These are phyloP conservation scores for Ophiostoma pallidulum DNA, from an alignment of 2,329 filamentous ascomycete genomes.

Conservation along the genomic window DNA sequence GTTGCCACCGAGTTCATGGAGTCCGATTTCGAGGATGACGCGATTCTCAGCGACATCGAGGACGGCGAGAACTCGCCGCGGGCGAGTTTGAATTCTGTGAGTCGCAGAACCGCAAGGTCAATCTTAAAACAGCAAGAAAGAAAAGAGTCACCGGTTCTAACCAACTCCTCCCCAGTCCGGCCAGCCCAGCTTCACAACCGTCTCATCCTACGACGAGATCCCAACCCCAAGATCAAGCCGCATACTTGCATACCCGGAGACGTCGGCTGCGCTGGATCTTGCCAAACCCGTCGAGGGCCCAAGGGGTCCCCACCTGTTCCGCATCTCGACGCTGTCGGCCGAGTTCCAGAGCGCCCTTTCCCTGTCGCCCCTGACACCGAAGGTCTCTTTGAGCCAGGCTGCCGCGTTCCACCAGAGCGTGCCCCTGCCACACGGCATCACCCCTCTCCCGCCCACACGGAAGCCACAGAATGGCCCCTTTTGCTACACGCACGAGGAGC, in stretches of 20 bases:
- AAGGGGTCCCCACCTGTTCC: conserved; percentile 77
- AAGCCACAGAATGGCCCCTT: conserved; percentile 37
- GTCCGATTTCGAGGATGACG: conserved; percentile 63
- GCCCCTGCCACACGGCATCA: conserved; percentile 28
- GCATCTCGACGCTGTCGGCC: conserved; percentile 54
- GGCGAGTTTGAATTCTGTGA: conserved; percentile 61
- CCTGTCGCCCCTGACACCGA: conserved; percentile 65
- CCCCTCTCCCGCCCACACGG: conserved; percentile 26
- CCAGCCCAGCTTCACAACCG: conserved; percentile 71
- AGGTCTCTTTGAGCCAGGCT: conserved; percentile 31
- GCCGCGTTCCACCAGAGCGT: conserved; percentile 19
- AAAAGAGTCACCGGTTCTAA: too few species aligned
- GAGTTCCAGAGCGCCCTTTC: conserved; percentile 49
- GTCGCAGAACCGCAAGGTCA: conserved; percentile 23
- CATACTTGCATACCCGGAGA: conserved; percentile 50
- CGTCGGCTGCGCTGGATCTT: conserved; percentile 46
- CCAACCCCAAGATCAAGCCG: conserved; percentile 64
- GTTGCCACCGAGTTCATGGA: conserved; percentile 70
- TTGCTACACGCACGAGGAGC: conserved; percentile 45
- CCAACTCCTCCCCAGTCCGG: conserved; percentile 40
- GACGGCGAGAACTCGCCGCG: conserved; percentile 55
- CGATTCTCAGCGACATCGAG: conserved; percentile 47
- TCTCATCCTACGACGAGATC: conserved; percentile 78
- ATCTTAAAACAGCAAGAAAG: too few species aligned
- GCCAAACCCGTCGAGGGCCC: conserved; percentile 68